A percentile compares a stretch with the other conserved stretches of the same genome.
phyloP scores from a whole-genome alignment of 495 filamentous ascomycete species.

The Neurospora sp. region DNA sequence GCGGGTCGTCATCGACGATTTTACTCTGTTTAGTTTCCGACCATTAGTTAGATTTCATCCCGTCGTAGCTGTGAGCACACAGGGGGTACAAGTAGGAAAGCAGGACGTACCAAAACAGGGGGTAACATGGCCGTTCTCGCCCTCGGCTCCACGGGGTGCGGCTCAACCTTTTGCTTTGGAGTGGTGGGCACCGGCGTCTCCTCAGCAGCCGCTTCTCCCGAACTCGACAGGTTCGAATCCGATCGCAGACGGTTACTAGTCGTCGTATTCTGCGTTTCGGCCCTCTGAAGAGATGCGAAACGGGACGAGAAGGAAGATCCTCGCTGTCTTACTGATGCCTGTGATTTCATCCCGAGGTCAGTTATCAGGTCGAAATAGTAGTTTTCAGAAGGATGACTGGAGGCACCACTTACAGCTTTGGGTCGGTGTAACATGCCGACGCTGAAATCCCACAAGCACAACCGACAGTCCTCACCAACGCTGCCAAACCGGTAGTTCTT shows the following conservation, averaged over 20 bases:
- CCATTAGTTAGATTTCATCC: not conserved
- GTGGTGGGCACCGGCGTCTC: not conserved
- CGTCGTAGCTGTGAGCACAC: not conserved
- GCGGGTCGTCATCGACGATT: conserved; percentile 71
- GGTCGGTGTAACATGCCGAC: conserved; percentile 92
- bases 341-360: conserved; percentile 1
- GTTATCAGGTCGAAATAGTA: not conserved
- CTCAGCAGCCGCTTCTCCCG: conserved; percentile 34
- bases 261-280: conserved; percentile 38
- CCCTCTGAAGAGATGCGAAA: conserved; percentile 34
- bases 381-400: too few relatives aligned
- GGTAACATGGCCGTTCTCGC: conserved; percentile 76
- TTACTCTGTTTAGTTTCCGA: conserved; percentile 51
- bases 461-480: conserved; percentile 84
- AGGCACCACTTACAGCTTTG: conserved; percentile 41
- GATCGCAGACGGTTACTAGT: conserved; percentile 52
- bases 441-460: conserved; percentile 94
- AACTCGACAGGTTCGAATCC: conserved; percentile 43
- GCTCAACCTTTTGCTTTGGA: conserved; percentile 34
- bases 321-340: conserved; percentile 46
- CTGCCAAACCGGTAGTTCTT: conserved; percentile 90
- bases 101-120: conserved; percentile 68
- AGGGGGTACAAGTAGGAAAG: not conserved
- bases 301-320: conserved; percentile 52
- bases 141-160: conserved; percentile 73